Evolutionary conservation across 306 rosid genomes (phyloP).

Genomic region (Sesbania bispinosa): DNA sequence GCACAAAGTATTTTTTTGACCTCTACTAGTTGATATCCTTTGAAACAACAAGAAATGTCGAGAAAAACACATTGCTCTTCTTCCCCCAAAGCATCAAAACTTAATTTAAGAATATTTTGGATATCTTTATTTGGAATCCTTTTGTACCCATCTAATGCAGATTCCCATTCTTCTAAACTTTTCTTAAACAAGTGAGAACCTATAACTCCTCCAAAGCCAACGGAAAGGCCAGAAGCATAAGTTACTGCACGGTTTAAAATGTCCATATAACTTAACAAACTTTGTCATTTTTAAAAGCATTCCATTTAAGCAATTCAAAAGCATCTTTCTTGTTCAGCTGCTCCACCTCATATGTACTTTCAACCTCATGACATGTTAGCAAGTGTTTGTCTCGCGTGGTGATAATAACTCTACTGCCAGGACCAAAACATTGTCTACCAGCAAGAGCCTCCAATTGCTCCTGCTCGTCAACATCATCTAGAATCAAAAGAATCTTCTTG

Average conservation of each 20-base stretch:
- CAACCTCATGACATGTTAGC: neutral
- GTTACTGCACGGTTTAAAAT: neutral
- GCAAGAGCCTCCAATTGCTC: conserved; percentile 6
- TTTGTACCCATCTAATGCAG: neutral
- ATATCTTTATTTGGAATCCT: neutral
- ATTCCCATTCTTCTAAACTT: neutral
- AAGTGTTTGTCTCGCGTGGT: conserved; percentile 20
- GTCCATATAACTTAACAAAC: neutral
- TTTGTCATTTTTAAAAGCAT: neutral
- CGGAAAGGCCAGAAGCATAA: neutral
- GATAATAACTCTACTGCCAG: conserved; percentile 28
- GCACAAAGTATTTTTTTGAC: neutral
- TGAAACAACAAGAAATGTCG: neutral
- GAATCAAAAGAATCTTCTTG: conserved; percentile 20
- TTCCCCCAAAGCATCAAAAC: conserved; percentile 10
- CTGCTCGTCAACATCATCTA: conserved; percentile 22
- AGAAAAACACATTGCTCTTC: neutral
- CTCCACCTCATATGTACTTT: neutral
- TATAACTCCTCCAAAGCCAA: conserved; percentile 3
- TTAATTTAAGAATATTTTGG: neutral
- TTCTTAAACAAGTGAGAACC: neutral
- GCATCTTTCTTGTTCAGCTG: neutral
- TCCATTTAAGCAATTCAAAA: neutral
- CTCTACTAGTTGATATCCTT: neutral
- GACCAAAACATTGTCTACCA: conserved; percentile 26